Conservation (phyloP, 2,329 filamentous ascomycete genomes). For the Hymenoscyphus repandus region DNA sequence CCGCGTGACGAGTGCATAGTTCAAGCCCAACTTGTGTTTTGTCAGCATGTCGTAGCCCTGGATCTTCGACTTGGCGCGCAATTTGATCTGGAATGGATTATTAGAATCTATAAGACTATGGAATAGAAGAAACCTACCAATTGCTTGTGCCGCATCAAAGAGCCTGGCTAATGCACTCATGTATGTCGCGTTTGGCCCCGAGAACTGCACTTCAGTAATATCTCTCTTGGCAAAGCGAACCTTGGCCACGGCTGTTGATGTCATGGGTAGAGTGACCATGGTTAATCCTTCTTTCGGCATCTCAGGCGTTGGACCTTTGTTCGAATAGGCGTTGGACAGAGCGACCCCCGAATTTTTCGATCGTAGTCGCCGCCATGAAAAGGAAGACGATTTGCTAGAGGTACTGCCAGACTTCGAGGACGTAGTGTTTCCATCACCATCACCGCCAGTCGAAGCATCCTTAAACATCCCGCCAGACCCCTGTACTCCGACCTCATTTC, state of each 20-base stretch:
- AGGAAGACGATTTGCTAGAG: constrained; percentile 71
- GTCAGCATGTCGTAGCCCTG: constrained; percentile 83
- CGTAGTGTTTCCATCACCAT: constrained; percentile 40
- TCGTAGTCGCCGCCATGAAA: constrained; percentile 84
- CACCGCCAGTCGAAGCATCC: constrained; percentile 47
- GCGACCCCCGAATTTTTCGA: constrained; percentile 78
- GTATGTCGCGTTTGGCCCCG: constrained; percentile 82
- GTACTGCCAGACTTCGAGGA: constrained; percentile 50
- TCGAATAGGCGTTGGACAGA: constrained; percentile 46
- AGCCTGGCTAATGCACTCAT: constrained; percentile 85
- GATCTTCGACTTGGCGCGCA: constrained; percentile 91
- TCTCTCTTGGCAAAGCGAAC: constrained; percentile 69
- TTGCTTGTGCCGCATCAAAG: constrained; percentile 86
- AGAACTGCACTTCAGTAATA: constrained; percentile 62
- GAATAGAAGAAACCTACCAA: constrained; percentile 60
- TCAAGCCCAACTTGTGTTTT: constrained; percentile 94
- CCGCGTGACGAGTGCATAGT: constrained; percentile 84
- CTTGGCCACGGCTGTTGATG: constrained; percentile 48
- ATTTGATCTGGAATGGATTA: constrained; percentile 69
- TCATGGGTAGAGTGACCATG: constrained; percentile 77
- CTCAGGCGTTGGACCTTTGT: constrained; percentile 40
- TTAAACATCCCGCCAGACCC: constrained; percentile 70
- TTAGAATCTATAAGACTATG: constrained; percentile 2
- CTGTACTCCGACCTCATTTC: constrained; percentile 86
- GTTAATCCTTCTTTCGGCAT: constrained; percentile 54